Conservation (phyloP, 2,329 filamentous ascomycete genomes). For the Lecanicillium sp. region DNA sequence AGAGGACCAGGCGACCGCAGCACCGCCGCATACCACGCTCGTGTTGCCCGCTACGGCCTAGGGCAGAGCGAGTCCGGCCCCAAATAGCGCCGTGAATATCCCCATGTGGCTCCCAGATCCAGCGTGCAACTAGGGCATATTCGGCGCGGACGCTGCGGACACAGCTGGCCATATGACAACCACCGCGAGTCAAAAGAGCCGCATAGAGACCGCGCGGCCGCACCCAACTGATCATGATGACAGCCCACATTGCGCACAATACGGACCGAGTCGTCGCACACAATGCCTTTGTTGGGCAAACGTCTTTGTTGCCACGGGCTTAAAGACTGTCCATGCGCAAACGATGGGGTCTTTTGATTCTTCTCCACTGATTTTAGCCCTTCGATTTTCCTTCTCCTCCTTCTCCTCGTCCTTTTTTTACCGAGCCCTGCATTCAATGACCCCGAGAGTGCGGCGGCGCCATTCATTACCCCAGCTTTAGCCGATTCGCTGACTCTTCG, state of each 20-base stretch:
- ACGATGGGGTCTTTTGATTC: neutral
- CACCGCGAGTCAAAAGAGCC: no score
- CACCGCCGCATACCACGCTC: neutral
- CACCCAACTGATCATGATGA: no score
- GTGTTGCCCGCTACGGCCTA: neutral
- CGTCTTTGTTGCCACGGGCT: neutral
- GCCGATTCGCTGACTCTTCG: conserved; percentile 2
- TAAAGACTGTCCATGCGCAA: neutral
- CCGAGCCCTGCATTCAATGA: conserved; percentile 4
- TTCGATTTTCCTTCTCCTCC: neutral
- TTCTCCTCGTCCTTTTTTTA: neutral
- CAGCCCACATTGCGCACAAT: neutral
- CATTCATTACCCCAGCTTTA: conserved; percentile 10
- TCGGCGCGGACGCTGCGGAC: conserved; percentile 11
- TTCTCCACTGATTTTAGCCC: neutral
- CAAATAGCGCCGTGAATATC: conserved; percentile 12
- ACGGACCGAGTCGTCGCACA: neutral
- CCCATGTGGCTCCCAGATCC: conserved; percentile 10
- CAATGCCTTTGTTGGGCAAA: neutral
- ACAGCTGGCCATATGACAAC: no score
- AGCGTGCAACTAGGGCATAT: neutral
- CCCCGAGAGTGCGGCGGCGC: neutral
- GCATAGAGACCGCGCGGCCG: no score
- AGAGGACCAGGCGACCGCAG: neutral
- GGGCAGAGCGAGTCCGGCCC: conserved; percentile 1